These are phyloP conservation scores for Aspergillus candidus DNA, from an alignment of 2,329 filamentous ascomycete species.

Conservation along the genomic window DNA sequence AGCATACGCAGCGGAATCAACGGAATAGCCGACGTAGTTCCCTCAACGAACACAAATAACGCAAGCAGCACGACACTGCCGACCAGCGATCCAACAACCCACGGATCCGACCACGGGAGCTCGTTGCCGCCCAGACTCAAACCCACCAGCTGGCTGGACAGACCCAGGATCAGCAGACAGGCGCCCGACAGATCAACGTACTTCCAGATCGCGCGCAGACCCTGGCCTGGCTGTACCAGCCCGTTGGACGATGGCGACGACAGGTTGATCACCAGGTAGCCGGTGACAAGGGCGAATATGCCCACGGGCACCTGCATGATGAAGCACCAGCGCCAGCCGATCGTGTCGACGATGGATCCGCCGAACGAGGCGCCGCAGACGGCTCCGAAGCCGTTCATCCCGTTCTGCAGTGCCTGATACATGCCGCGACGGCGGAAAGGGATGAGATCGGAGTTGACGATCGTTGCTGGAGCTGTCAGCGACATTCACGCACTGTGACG, in stretches of 20 bases:
- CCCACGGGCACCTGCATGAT: conserved; percentile 58
- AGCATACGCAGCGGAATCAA: conserved; percentile 49
- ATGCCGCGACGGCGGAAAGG: conserved; percentile 66
- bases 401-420: conserved; percentile 62
- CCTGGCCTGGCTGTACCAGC: conserved; percentile 12
- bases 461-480: conserved; percentile 40
- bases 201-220: conserved; percentile 43
- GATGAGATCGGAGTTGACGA: conserved; percentile 68
- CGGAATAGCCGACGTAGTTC: conserved; percentile 38
- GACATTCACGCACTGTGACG: too few relatives aligned
- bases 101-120: conserved; percentile 38
- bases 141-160: conserved; percentile 50
- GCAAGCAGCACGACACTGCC: conserved; percentile 33
- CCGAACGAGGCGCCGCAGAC: conserved; percentile 49
- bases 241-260: conserved; percentile 20
- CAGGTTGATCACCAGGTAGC: conserved; percentile 49
- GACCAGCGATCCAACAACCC: conserved; percentile 37
- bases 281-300: conserved; percentile 48
- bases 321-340: conserved; percentile 50
- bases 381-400: conserved; percentile 56
- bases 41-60: conserved; percentile 36
- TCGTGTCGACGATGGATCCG: conserved; percentile 38
- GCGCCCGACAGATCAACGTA: conserved; percentile 56
- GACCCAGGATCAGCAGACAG: conserved; percentile 51
- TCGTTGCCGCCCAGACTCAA: conserved; percentile 43